Evolutionary conservation across 2,329 filamentous ascomycete genomes (phyloP).

Genomic region (Leptoxyphium fumago): DNA sequence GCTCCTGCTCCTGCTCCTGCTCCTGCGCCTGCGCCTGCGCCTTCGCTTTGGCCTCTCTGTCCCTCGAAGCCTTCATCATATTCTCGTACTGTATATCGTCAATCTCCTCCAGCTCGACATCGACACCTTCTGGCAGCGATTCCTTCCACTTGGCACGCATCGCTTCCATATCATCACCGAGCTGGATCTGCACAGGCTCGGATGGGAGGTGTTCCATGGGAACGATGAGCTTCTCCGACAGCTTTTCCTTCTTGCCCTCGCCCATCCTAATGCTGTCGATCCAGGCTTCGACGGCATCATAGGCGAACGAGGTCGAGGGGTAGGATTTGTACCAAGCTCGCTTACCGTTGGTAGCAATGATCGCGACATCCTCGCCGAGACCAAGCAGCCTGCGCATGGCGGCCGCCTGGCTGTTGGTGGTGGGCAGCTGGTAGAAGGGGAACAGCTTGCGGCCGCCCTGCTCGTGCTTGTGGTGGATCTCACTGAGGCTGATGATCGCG

Average conservation of each 20-base stretch:
- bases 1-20: neutral
- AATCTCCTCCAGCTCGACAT: conserved; percentile 21
- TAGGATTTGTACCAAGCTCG: conserved; percentile 76
- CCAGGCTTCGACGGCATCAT: conserved; percentile 60
- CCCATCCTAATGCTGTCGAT: conserved; percentile 84
- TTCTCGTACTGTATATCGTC: conserved; percentile 19
- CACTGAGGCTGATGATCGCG: conserved; percentile 47
- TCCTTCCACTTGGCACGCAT: neutral
- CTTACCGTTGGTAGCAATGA: conserved; percentile 74
- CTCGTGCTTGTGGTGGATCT: conserved; percentile 62
- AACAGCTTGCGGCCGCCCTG: conserved; percentile 55
- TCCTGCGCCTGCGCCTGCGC: conserved; percentile 5
- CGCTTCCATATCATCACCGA: conserved; percentile 8
- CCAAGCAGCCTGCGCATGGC: conserved; percentile 47
- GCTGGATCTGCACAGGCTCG: conserved; percentile 8
- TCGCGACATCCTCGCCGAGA: conserved; percentile 47
- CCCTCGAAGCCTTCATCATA: conserved; percentile 11
- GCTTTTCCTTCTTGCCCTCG: conserved; percentile 50
- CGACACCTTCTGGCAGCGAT: conserved; percentile 16
- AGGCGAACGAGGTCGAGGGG: conserved; percentile 33
- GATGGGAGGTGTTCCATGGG: conserved; percentile 2
- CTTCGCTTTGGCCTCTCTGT: conserved; percentile 6
- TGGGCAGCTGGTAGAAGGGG: conserved; percentile 65
- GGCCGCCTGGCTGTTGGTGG: conserved; percentile 41
- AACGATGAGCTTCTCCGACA: conserved; percentile 2